Percentiles rank a stretch among this genome's conserved stretches.
Conservation (phyloP, 2,329 filamentous ascomycete genomes). For the Fusarium temperatum region DNA sequence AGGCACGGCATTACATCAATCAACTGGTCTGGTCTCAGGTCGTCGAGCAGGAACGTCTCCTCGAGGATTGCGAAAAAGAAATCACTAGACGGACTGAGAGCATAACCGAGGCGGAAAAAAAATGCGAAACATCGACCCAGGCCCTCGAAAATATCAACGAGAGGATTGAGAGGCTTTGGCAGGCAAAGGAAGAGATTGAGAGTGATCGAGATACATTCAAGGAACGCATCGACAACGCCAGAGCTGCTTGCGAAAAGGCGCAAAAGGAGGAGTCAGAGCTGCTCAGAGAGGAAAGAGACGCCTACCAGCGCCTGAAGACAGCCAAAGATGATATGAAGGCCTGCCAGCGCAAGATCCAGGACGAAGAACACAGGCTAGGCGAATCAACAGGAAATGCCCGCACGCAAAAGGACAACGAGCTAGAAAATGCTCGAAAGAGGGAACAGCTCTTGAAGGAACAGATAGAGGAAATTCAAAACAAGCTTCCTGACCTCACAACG, state of each 20-base stretch:
- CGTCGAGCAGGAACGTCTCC: constrained; percentile 72
- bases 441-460: constrained; percentile 42
- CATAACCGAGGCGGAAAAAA: constrained; percentile 42
- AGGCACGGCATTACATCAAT: constrained; percentile 65
- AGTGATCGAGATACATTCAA: constrained; percentile 58
- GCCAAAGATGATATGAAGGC: constrained; percentile 58
- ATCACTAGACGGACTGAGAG: constrained; percentile 37
- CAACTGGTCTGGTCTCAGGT: constrained; percentile 92
- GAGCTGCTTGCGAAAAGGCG: constrained; percentile 62
- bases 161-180: constrained; percentile 51
- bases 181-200: constrained; percentile 53
- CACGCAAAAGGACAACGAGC: constrained; percentile 67
- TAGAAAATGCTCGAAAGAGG: constrained; percentile 42
- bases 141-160: constrained; percentile 58
- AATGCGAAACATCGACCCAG: constrained; percentile 56
- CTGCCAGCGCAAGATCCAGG: constrained; percentile 58
- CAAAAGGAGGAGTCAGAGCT: constrained; percentile 63
- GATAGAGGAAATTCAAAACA: constrained; percentile 42
- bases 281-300: constrained; percentile 71
- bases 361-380: constrained; percentile 70
- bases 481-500: constrained; percentile 48
- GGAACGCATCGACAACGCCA: constrained; percentile 55
- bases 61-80: constrained; percentile 49
- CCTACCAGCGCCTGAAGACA: constrained; percentile 65
- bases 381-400: constrained; percentile 76